Evolutionary conservation across 1,284 basidiomycete genomes (phyloP).

Genomic region (Peniophora sp.): DNA sequence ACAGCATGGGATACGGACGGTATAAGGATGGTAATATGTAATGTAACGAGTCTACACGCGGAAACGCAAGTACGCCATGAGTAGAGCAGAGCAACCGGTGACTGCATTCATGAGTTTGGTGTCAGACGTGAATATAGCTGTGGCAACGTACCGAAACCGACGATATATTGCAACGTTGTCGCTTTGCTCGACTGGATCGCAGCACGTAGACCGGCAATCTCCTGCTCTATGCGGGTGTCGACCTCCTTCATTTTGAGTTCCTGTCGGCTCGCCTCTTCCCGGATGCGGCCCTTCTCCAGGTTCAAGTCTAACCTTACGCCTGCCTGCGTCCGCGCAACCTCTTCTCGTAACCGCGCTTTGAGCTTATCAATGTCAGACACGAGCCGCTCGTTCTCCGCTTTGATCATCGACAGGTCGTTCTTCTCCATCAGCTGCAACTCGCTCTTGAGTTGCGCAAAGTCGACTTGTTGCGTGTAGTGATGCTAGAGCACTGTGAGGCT

Average conservation of each 20-base stretch:
- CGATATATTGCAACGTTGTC: constrained; percentile 75
- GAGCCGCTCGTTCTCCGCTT: constrained; percentile 91
- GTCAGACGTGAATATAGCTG: constrained; percentile 1
- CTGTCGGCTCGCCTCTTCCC: constrained; percentile 89
- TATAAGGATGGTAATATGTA: background rate
- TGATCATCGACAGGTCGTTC: constrained; percentile 95
- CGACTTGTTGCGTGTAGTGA: constrained; percentile 94
- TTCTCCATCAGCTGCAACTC: constrained; percentile 96
- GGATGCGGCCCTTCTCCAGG: constrained; percentile 92
- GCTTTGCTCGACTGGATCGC: constrained; percentile 87
- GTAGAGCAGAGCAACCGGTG: constrained; percentile 79
- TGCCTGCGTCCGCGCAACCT: constrained; percentile 87
- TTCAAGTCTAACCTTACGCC: constrained; percentile 95
- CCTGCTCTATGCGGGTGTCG: constrained; percentile 94
- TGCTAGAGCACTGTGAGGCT: constrained; percentile 40
- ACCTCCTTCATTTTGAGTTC: constrained; percentile 98
- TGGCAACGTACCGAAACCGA: constrained; percentile 63
- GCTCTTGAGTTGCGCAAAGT: constrained; percentile 95
- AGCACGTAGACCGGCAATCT: constrained; percentile 87
- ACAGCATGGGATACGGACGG: background rate
- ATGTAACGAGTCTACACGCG: constrained; percentile 23
- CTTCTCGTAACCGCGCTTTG: constrained; percentile 89
- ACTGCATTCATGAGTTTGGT: constrained; percentile 33
- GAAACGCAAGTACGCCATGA: constrained; percentile 82
- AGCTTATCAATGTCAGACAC: constrained; percentile 91